Evolutionary conservation across 306 rosid genomes (phyloP), one percentile per base, ranked within the genome.

Genomic region (Prunus dulcis): DNA sequence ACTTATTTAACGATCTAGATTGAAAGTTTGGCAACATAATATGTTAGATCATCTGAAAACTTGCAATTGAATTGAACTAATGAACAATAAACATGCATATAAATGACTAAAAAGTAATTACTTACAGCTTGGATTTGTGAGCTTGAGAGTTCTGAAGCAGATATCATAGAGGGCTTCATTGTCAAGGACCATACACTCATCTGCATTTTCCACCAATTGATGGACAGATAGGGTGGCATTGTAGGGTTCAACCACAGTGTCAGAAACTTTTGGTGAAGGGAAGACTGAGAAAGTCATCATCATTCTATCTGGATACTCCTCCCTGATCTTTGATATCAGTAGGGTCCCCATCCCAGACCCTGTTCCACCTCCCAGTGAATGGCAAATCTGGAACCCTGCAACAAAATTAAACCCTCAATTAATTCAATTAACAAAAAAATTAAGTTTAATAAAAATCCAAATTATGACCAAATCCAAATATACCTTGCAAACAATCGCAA

Each of bases 301-400:
- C 96, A 93, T 93, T 72, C 98, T 81, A 73, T 93, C 98, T 9
- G 96, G 98, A 64, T 90, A 93, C 81, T 93, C 98, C 84, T 93
- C 98, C 85, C 98, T 90, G 70, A 91, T 93, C 98, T 93, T 93
- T 78, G 98, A 93, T 80, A 90, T 90, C 53, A 93, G 81, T 53
- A 93, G 60, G 9, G 98, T 93, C 47, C 98, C 98, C 98, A 93
- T 93, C 72, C 96, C 98, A 28, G 96, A 93, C 17, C 98, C 98
- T 32, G 98, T 93, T 69, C 94, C 98, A n/a, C 98, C 97, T 82
- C 96, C 97, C 53, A 93, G 84, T 72, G 96, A 93, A 83, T 93
- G 96, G 80, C 97, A 93, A 43, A 90, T 85, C 82, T 93, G 98
- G 73, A 93, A 93, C 12, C 98, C 98, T 93, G 91, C 63, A 56